Evolutionary conservation across 169 alveolate species (phyloP).

Genomic region (Cryptosporidium viatorum): DNA sequence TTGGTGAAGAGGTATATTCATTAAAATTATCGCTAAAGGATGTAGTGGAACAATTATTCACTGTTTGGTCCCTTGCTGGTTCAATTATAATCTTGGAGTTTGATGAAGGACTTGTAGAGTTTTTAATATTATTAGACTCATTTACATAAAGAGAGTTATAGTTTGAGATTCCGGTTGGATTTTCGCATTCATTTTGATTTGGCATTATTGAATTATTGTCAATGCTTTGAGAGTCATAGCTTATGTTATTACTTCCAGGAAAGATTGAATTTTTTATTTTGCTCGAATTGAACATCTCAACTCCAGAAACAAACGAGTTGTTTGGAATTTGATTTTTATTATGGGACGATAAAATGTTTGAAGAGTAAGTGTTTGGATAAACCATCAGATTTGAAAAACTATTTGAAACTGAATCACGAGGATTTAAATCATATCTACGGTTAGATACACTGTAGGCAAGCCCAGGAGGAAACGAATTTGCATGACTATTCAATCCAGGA

Average conservation of each 20-base stretch:
- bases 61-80: background rate
- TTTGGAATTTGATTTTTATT: conserved; percentile 3
- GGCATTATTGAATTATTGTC: background rate
- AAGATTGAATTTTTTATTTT: background rate
- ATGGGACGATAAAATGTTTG: conserved; percentile 1
- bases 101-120: background rate
- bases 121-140: background rate
- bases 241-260: background rate
- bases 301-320: background rate
- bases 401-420: background rate
- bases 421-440: background rate
- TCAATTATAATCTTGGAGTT: background rate
- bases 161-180: background rate
- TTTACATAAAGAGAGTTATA: background rate
- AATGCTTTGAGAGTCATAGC: background rate
- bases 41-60: background rate
- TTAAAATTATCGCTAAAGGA: background rate
- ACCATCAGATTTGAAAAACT: background rate
- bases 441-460: background rate
- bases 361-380: conserved; percentile 47
- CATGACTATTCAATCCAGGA: conserved; percentile 2
- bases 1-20: conserved; percentile 55
- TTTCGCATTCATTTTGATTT: background rate
- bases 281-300: background rate
- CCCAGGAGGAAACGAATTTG: background rate